Evolutionary conservation across 306 rosid genomes (phyloP).

Genomic region (Malus sylvestris): DNA sequence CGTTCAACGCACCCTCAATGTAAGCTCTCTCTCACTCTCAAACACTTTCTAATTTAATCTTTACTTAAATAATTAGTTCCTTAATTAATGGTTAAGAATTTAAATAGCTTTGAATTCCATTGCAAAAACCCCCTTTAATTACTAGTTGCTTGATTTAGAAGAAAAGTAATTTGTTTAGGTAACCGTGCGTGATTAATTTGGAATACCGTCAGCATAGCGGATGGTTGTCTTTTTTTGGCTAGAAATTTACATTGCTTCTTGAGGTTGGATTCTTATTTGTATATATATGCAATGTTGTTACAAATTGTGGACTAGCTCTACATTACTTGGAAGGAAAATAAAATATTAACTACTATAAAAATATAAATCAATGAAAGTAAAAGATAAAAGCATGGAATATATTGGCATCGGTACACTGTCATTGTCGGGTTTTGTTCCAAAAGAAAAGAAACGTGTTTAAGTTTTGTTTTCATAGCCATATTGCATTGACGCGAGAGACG

Average conservation of each 20-base stretch:
- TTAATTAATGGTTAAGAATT: neutral
- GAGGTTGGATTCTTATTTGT: neutral
- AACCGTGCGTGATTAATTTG: no score
- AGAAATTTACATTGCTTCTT: neutral
- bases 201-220: neutral
- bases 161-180: no score
- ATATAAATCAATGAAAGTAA: neutral
- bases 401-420: neutral
- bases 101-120: neutral
- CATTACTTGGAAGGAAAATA: neutral
- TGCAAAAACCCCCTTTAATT: neutral
- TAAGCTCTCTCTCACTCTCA: constrained; percentile 36
- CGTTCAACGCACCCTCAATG: constrained; percentile 85
- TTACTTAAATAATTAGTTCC: neutral
- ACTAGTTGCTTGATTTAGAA: neutral
- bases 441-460: no score
- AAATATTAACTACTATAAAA: neutral
- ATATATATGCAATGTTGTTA: neutral
- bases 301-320: neutral
- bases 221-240: neutral
- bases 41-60: neutral
- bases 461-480: no score
- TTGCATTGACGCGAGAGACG: no score
- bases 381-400: no score
- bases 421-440: neutral